Percentiles rank a stretch among this genome's conserved stretches.
Evolutionary conservation across 148 eudicot genomes (phyloP).

Genomic region (Vaccinium macrocarpon): DNA sequence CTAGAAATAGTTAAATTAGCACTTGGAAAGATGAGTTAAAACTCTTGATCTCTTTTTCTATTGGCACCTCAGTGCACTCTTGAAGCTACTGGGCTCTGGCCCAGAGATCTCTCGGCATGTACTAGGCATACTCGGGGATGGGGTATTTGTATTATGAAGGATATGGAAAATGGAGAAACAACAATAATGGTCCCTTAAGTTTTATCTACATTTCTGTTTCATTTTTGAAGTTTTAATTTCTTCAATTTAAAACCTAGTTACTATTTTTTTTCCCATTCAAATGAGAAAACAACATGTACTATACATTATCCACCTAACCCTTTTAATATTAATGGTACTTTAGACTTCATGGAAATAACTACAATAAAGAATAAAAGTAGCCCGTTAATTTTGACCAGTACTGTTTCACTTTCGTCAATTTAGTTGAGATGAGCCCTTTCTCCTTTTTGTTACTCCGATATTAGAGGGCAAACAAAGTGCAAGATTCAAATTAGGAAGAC

Average conservation of each 20-base stretch:
- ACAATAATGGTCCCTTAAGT: not conserved
- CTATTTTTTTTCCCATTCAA: not conserved
- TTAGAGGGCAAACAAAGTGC: not conserved
- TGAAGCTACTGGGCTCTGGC: too few species aligned
- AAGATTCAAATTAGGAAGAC: not conserved
- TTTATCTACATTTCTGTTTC: not conserved
- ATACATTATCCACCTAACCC: not conserved
- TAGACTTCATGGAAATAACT: not conserved
- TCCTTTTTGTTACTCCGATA: not conserved
- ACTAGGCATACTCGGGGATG: slow-evolving; percentile 8
- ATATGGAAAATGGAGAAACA: not conserved
- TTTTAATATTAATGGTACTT: not conserved
- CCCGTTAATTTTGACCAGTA: not conserved
- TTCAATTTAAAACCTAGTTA: not conserved
- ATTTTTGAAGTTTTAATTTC: not conserved
- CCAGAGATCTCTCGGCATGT: not conserved
- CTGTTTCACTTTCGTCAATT: not conserved
- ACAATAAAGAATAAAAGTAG: not conserved
- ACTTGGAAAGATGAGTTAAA: too few species aligned
- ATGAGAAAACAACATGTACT: not conserved
- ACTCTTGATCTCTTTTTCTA: too few species aligned
- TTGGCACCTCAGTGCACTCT: too few species aligned
- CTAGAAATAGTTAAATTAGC: too few species aligned
- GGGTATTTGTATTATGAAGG: not conserved
- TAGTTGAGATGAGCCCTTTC: not conserved